Base-by-base conservation (phyloP, 495 filamentous ascomycete genomes). In the Amorphotheca resinae region DNA sequence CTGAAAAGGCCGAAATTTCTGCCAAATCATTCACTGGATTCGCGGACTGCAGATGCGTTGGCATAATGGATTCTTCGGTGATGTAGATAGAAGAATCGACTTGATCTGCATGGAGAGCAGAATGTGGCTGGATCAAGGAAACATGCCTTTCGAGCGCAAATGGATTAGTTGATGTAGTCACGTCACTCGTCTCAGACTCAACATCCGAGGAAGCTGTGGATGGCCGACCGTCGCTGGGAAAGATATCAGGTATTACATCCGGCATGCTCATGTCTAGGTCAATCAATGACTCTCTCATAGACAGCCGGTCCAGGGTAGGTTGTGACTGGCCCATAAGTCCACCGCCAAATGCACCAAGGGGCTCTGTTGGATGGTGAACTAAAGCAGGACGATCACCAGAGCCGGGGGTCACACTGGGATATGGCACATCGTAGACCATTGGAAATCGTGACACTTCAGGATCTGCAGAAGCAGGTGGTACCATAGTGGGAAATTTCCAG, bases 401-500 rank as follows among this genome's bases (percentile, higher is more conserved):
- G 11, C 49, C 54, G 22, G 55, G 44, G 15, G 49, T 56, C 5
- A 52, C 45, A 14, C 41, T 25, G 9, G 49, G 55, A 18, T 44
- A 44, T 6, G 45, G 41, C 3, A 45, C 6, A 3, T 53, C 50
- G 22, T 46, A 49, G n/a, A 11, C 23, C 2, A 25, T 30, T 14
- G 67, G 59, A 43, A 72, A 74, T 34, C 66, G 57, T 0, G 66
- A 68, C 41, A 66, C 52, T 44, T 73, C 68, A 0, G 68, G 67
- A 35, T 69, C 64, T 3, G 67, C 68, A 4, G 70, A 70, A 2
- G 68, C 58, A 11, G 67, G 64, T 23, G 56, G 61, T 2, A 53
- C 55, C 61, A 67, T 64, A 18, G 68, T 61, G 2, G 76, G 74
- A 54, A 78, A 79, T 28, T 68, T 76, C 76, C 76, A 79, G 32